Base-by-base conservation (phyloP, 345 rosid genomes). In the Barbarea vulgaris region DNA sequence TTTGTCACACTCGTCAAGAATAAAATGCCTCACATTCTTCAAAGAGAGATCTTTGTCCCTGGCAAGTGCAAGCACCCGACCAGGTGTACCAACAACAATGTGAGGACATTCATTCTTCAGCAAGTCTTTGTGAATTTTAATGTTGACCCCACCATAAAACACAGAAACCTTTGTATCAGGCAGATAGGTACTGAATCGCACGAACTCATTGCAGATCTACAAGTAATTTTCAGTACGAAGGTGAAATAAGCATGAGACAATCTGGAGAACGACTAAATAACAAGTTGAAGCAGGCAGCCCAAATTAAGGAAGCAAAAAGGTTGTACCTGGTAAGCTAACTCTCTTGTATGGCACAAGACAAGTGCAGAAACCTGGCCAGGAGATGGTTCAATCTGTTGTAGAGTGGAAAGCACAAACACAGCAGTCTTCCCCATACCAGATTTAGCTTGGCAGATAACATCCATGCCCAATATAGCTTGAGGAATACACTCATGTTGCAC, bases 371-470 rank as follows among this genome's bases (percentile, higher is more conserved):
- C 99, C 86, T 95, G 97, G 18, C 99, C 99, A 18, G 93, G 81
- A 65, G 86, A 81, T 0, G 97, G 96, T 44, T 95, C 99, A 30
- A 93, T 95, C 72, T 95, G 99, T 79, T 95, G 99, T n/a, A 92
- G 83, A 41, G 93, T 76, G 4, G 99, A 95, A 4, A 95, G 82
- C 39, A 95, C 96, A 82, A 95, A 95, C 42, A 92, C 97, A 37
- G 97, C 99, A 48, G 97, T 95, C 85, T 95, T 92, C 5, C 99
- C 99, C 99, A 95, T 95, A 37, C 99, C 99, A 56, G 97, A 95
- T 77, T 95, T 95, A 8, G 99, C 99, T 92, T 95, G 99, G 77
- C 97, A 95, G 69, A 95, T 89, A 78, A 95, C 98, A 75, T 95
- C 97, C 98, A 92, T 92, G 7, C 98, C 99, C 82, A 95, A 62